Evolutionary conservation across 352 stramenopile species (phyloP).

Genomic region (Saprolegnia parasitica): DNA sequence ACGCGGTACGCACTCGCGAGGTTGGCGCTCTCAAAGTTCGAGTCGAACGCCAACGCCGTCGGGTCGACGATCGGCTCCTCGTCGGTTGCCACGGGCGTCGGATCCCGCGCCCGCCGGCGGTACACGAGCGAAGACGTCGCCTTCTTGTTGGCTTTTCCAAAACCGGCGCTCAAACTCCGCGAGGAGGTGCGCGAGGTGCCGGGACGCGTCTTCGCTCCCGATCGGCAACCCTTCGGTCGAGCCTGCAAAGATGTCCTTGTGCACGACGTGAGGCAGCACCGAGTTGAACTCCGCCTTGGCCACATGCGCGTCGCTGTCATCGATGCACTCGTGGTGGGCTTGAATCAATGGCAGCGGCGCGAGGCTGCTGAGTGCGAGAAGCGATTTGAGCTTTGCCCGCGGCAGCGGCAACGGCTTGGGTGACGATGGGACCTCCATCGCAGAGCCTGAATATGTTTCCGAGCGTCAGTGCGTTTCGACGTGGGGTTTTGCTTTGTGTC

Average conservation of each 20-base stretch:
- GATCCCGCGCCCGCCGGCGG: not conserved
- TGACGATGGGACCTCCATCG: not conserved
- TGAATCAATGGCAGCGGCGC: constrained; percentile 16
- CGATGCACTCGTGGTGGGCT: constrained; percentile 11
- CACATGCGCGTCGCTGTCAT: constrained; percentile 11
- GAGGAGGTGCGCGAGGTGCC: constrained; percentile 1
- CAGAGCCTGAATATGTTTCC: too few species aligned
- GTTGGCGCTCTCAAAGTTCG: constrained; percentile 76
- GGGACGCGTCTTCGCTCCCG: constrained; percentile 13
- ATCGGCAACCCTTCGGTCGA: not conserved
- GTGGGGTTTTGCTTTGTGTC: too few species aligned
- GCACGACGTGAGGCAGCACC: constrained; percentile 18
- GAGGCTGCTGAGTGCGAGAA: constrained; percentile 17
- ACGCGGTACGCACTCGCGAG: constrained; percentile 64
- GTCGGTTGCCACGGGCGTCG: not conserved
- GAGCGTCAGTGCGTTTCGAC: too few species aligned
- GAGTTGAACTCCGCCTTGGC: constrained; percentile 16
- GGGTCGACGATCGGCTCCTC: not conserved
- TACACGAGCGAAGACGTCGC: constrained; percentile 5
- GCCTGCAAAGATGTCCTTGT: not conserved
- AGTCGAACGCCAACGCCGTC: constrained; percentile 46
- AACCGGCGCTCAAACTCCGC: constrained; percentile 23
- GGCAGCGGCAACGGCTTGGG: not conserved
- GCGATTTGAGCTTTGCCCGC: constrained; percentile 12
- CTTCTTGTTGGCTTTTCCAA: constrained; percentile 23